Evolutionary conservation across 2,329 filamentous ascomycete species (phyloP).

Genomic region (Dactylonectria macrodidyma): DNA sequence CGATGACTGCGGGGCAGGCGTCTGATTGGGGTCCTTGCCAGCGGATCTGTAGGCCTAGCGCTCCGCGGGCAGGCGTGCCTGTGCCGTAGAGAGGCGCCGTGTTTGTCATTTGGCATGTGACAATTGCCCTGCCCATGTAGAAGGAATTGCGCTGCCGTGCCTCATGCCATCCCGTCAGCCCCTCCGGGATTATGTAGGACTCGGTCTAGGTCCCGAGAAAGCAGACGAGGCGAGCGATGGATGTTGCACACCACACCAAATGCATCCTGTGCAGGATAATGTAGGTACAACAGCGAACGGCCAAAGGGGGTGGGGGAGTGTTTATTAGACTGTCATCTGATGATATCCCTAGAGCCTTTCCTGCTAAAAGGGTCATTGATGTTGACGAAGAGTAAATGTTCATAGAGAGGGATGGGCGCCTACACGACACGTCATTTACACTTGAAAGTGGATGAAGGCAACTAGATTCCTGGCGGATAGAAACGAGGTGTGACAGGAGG

Average conservation of each 20-base stretch:
- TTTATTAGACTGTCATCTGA: background rate
- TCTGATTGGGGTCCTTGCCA: background rate
- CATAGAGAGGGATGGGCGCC: background rate
- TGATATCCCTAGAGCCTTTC: background rate
- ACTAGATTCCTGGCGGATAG: background rate
- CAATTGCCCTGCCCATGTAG: background rate
- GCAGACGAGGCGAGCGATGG: background rate
- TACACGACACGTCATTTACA: background rate
- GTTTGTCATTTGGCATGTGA: slow-evolving; percentile 9
- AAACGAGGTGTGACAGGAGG: slow-evolving; percentile 1
- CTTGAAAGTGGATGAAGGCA: background rate
- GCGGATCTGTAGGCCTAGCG: background rate
- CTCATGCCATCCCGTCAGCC: slow-evolving; percentile 17
- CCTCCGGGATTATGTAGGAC: slow-evolving; percentile 9
- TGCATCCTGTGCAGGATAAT: slow-evolving; percentile 6
- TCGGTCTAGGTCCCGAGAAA: background rate
- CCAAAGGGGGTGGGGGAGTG: background rate
- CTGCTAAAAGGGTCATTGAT: background rate
- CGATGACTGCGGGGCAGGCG: background rate
- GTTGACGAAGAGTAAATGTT: background rate
- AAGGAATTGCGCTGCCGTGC: slow-evolving; percentile 5
- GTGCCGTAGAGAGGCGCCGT: background rate
- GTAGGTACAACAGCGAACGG: background rate
- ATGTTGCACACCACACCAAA: background rate
- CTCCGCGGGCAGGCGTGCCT: background rate